These are phyloP conservation scores for Hemerocallis citrina DNA, from an alignment of 106 monocot genomes.

Conservation along the genomic window DNA sequence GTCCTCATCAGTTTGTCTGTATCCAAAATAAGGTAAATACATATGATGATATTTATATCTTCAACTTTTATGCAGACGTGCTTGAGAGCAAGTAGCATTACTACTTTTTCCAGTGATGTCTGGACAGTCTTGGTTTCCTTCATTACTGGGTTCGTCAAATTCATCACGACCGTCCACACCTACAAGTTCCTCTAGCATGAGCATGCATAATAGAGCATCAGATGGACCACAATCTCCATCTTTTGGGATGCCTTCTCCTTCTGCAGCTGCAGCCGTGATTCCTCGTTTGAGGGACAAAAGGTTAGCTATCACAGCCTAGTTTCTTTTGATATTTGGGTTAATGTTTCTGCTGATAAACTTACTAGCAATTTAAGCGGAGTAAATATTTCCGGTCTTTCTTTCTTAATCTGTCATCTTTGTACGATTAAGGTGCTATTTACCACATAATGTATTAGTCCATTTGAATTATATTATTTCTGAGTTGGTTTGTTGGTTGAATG, in stretches of 20 bases:
- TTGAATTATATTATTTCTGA: too few relatives aligned
- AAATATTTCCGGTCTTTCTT: too few relatives aligned
- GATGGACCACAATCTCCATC: constrained; percentile 45
- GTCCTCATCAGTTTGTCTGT: too few relatives aligned
- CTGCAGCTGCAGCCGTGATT: constrained; percentile 79
- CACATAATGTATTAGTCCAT: too few relatives aligned
- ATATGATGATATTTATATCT: too few relatives aligned
- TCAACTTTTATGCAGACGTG: background rate
- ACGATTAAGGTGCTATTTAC: too few relatives aligned
- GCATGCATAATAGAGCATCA: constrained; percentile 35
- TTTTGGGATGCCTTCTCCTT: constrained; percentile 51
- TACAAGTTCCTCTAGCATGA: constrained; percentile 28
- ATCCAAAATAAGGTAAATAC: too few relatives aligned
- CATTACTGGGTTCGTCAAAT: constrained; percentile 43
- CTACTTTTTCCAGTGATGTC: background rate
- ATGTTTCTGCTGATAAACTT: too few relatives aligned
- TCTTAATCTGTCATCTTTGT: too few relatives aligned
- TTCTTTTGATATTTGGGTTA: background rate
- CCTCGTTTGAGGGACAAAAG: constrained; percentile 80
- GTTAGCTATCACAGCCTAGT: constrained; percentile 8
- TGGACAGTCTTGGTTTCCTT: constrained; percentile 82
- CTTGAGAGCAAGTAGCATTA: background rate
- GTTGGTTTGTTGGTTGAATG: too few relatives aligned
- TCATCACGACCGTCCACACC: constrained; percentile 36
- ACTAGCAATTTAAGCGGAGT: too few relatives aligned